These are phyloP conservation scores for Elaeis guineensis DNA, from an alignment of 176 grass and related monocot species.

Conservation along the genomic window DNA sequence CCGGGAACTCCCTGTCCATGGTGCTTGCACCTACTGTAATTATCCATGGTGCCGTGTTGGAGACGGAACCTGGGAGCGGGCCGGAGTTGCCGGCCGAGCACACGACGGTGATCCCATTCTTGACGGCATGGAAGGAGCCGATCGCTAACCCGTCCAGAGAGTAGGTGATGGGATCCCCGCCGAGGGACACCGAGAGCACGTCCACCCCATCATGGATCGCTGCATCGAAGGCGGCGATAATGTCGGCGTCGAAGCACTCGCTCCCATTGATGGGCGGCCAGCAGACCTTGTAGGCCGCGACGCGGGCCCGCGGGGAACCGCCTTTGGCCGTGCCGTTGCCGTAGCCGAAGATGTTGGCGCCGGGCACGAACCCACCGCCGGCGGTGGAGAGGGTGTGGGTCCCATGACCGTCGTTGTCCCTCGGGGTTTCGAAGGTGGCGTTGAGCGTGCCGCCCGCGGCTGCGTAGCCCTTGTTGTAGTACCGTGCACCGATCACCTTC, in stretches of 20 bases:
- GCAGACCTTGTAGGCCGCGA: constrained; percentile 49
- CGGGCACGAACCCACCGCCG: constrained; percentile 32
- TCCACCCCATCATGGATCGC: constrained; percentile 65
- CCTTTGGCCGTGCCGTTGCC: constrained; percentile 50
- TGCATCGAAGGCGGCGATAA: constrained; percentile 53
- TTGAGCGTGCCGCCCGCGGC: not conserved
- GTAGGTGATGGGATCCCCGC: constrained; percentile 23
- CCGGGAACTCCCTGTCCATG: constrained; percentile 44
- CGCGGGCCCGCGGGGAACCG: constrained; percentile 51
- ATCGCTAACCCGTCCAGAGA: constrained; percentile 41
- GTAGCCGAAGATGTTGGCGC: constrained; percentile 29
- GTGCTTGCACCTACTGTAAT: constrained; percentile 55
- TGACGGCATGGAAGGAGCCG: constrained; percentile 57
- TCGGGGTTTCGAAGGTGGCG: constrained; percentile 31
- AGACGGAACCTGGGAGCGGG: constrained; percentile 29
- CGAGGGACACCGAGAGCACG: constrained; percentile 56
- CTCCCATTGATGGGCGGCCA: constrained; percentile 25
- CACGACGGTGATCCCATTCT: constrained; percentile 45
- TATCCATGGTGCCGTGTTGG: constrained; percentile 56
- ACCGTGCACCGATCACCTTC: constrained; percentile 74
- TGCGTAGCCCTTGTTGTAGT: constrained; percentile 60
- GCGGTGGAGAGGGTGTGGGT: constrained; percentile 71
- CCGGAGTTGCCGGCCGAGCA: constrained; percentile 63
- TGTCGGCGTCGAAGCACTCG: constrained; percentile 59
- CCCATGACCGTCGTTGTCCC: constrained; percentile 52